Conservation (phyloP, 2,329 filamentous ascomycete genomes). For the Hypoxylon sp. region DNA sequence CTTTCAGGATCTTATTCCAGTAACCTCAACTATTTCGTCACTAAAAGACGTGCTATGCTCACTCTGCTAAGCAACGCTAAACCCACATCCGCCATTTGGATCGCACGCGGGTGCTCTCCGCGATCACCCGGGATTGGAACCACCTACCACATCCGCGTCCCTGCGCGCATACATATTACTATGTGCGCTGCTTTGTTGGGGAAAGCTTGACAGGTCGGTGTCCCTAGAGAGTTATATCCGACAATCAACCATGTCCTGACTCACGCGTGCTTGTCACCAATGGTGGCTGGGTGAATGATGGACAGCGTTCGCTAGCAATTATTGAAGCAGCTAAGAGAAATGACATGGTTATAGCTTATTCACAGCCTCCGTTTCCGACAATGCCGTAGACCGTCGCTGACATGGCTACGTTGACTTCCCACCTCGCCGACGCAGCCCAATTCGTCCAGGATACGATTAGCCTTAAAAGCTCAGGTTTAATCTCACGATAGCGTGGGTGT, state of each 20-base stretch:
- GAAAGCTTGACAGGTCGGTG: conserved; percentile 14
- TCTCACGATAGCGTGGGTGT: conserved; percentile 30
- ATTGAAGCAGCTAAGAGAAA: conserved; percentile 12
- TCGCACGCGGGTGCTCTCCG: conserved; percentile 19
- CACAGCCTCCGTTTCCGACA: conserved; percentile 2
- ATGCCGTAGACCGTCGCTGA: conserved; percentile 18
- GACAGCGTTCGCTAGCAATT: conserved; percentile 2
- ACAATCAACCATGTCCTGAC: conserved; percentile 13
- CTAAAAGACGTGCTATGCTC: conserved; percentile 8
- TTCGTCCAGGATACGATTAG: conserved; percentile 22
- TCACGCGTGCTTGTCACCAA: neutral
- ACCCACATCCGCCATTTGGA: conserved; percentile 9
- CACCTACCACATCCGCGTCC: conserved; percentile 29
- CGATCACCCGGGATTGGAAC: conserved; percentile 27
- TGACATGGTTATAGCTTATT: neutral
- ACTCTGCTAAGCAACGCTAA: conserved; percentile 26
- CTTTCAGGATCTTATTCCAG: neutral
- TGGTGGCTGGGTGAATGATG: conserved; percentile 7
- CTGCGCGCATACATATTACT: conserved; percentile 36
- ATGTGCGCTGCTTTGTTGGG: conserved; percentile 35
- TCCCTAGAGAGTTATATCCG: conserved; percentile 27
- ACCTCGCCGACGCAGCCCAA: conserved; percentile 18
- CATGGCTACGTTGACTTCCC: conserved; percentile 11
- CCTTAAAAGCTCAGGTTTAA: conserved; percentile 29
- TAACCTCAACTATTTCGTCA: conserved; percentile 5